These are phyloP conservation scores for Daucus carota DNA, from an alignment of 129 eudicot genomes.

Conservation along the genomic window DH1_v3.0 NC_030382.2:15946001-15946500, in stretches of 20 bases:
- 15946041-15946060: background rate
- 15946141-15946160: background rate
- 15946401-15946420: background rate
- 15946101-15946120: background rate
- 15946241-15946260: background rate
- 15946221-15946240: no score
- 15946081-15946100: background rate
- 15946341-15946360: background rate
- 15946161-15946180: background rate
- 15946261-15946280: background rate
- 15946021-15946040: background rate
- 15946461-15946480: background rate
- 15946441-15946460: background rate
- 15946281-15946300: background rate
- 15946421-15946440: background rate
- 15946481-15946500: slow-evolving; percentile 9
- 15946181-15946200: background rate
- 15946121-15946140: background rate
- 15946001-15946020: no score
- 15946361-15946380: background rate
- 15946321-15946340: background rate
- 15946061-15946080: background rate
- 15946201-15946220: no score
- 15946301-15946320: background rate
- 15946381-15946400: background rate